Base-by-base conservation (phyloP, 2,329 filamentous ascomycete species). In the Talaromyces atroroseus region DNA sequence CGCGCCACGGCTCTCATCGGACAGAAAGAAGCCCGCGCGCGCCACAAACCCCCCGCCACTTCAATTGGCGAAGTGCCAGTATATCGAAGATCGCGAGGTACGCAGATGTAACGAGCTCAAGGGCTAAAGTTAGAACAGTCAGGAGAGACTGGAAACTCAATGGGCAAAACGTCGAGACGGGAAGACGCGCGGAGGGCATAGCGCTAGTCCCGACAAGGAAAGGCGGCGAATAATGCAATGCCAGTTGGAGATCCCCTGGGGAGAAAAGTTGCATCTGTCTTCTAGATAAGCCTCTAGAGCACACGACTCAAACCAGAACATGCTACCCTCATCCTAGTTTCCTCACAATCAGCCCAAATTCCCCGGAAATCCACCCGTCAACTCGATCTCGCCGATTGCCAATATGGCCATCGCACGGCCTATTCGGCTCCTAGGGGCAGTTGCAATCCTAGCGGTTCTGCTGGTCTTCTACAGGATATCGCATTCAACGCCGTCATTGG, bases 391-490 rank as follows among this genome's bases (percentile, higher is more conserved):
- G 12, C 16, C 42, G 24, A n/a, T 34, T 23, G 60, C 62, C 62
- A 58, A 58, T 48, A 55, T 63, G 59, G 47, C 56, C 50, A 53
- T 60, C 58, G 46, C 57, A 56, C 49, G 60, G 45, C 54, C 56
- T 26, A 55, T 64, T 52, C 54, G 59, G 38, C 20, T 61, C 49
- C 42, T 60, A 46, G 51, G 54, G 34, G 49, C 45, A 51, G 44
- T 51, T 51, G 38, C 63, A 64, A 57, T 63, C 60, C 21, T 66
- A 63, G 36, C 68, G 65, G 8, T 67, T 61, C 24, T 71, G 63
- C 14, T 92, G 72, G 84, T 95, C 66, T 74, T 95, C 62, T 87
- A 89, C 63, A 87, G 89, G 67, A 78, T 82, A 8, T 78, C 56
- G 40, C 51, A 58, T 38, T 82, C 21, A 61, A 21, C 40, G 65